Conservation (phyloP, 176 grass and related monocot genomes). For the Saccharum spontaneum region DNA sequence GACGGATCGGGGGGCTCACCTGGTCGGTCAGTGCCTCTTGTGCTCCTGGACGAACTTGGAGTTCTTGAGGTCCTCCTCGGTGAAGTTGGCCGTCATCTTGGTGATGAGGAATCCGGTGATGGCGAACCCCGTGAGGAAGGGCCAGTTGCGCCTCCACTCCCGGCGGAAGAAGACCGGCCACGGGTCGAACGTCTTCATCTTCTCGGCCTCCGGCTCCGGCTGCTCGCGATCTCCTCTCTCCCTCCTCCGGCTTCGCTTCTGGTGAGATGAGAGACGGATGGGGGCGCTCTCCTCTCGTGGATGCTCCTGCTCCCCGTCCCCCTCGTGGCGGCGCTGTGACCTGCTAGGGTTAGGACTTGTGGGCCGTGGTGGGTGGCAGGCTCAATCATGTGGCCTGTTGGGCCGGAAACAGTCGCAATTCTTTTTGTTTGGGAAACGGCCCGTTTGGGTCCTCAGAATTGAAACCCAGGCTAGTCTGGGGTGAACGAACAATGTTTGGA, state of each 20-base stretch:
- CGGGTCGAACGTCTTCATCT: conserved; percentile 76
- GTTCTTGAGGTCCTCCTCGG: conserved; percentile 76
- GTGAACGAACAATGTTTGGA: no score
- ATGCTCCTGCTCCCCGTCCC: no score
- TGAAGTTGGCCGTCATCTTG: conserved; percentile 66
- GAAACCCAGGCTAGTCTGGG: no score
- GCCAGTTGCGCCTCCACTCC: conserved; percentile 74
- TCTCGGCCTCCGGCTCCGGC: not conserved
- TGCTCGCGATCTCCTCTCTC: not conserved
- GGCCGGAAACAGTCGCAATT: not conserved
- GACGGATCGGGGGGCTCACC: not conserved
- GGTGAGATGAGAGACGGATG: not conserved
- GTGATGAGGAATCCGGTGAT: conserved; percentile 56
- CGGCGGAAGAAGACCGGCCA: conserved; percentile 97
- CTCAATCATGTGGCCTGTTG: not conserved
- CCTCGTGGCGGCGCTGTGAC: not conserved
- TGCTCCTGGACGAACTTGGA: conserved; percentile 78
- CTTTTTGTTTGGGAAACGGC: not conserved
- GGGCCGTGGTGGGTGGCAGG: not conserved
- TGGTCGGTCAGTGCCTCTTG: conserved; percentile 40
- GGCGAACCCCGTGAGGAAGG: conserved; percentile 85
- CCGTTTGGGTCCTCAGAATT: not conserved
- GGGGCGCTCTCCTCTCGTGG: not conserved
- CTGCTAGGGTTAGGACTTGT: not conserved
- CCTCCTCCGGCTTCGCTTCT: no score